A percentile compares a stretch with the other conserved stretches of the same genome.
These are phyloP conservation scores for Aspergillus fumigatiaffinis DNA, from an alignment of 2,329 filamentous ascomycete species.

Conservation along the genomic window DNA sequence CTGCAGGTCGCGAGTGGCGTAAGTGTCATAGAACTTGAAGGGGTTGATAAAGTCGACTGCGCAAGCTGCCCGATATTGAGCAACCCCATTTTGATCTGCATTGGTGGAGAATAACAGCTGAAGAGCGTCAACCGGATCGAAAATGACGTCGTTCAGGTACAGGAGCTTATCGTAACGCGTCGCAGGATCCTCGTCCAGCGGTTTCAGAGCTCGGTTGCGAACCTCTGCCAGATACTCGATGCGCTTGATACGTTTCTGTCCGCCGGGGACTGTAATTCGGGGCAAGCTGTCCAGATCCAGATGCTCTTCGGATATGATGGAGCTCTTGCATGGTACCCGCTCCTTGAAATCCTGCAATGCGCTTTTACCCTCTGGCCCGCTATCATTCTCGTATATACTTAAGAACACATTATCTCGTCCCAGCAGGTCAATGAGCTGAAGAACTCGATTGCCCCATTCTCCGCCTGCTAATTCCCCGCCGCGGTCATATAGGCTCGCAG, in stretches of 20 bases:
- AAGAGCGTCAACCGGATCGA: slow-evolving; percentile 55
- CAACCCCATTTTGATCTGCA: slow-evolving; percentile 46
- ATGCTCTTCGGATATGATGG: slow-evolving; percentile 58
- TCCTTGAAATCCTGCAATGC: slow-evolving; percentile 53
- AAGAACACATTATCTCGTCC: slow-evolving; percentile 66
- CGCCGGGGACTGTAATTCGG: slow-evolving; percentile 59
- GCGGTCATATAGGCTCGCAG: slow-evolving; percentile 65
- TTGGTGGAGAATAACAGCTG: slow-evolving; percentile 62
- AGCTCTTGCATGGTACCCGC: slow-evolving; percentile 47
- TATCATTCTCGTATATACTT: slow-evolving; percentile 71
- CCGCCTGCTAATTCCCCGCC: slow-evolving; percentile 58
- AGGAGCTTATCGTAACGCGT: slow-evolving; percentile 55
- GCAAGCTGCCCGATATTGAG: slow-evolving; percentile 66
- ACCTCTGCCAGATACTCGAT: slow-evolving; percentile 70
- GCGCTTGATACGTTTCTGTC: slow-evolving; percentile 62
- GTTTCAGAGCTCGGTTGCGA: slow-evolving; percentile 64
- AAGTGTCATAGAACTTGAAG: slow-evolving; percentile 74
- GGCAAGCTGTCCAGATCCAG: slow-evolving; percentile 56
- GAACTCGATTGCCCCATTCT: slow-evolving; percentile 59
- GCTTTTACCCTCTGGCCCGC: slow-evolving; percentile 52
- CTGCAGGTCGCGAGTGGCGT: slow-evolving; percentile 67
- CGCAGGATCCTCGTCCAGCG: slow-evolving; percentile 50
- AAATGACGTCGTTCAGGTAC: slow-evolving; percentile 65
- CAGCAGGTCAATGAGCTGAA: slow-evolving; percentile 61
- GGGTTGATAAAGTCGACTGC: slow-evolving; percentile 70